A percentile compares a stretch with the other conserved stretches of the same genome.
These are phyloP conservation scores for Coemansia sp. DNA, from an alignment of 192 early-diverging fungal species.

Conservation along the genomic window DNA sequence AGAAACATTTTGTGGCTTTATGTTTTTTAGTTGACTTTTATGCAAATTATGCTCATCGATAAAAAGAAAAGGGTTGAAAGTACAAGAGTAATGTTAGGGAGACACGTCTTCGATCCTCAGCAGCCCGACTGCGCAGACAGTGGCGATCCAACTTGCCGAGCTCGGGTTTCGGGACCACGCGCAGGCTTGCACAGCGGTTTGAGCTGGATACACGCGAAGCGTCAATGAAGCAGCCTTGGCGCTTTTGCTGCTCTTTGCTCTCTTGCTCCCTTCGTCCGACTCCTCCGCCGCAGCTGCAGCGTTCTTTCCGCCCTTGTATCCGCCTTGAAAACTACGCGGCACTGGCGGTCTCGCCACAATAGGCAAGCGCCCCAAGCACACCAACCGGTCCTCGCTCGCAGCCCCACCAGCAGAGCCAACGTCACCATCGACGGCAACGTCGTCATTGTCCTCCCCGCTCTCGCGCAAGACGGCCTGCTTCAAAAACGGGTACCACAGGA, in stretches of 20 bases:
- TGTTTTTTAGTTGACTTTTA: too few species aligned
- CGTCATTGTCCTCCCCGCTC: not conserved
- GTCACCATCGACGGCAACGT: not conserved
- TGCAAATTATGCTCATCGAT: too few species aligned
- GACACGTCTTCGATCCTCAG: slow-evolving; percentile 32
- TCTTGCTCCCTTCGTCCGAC: not conserved
- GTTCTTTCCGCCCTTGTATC: not conserved
- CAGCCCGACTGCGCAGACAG: slow-evolving; percentile 18
- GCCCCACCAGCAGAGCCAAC: not conserved
- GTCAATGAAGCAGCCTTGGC: not conserved
- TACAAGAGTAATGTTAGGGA: not conserved
- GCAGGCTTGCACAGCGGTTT: slow-evolving; percentile 23
- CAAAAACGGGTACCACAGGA: slow-evolving; percentile 6
- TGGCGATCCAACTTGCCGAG: slow-evolving; percentile 33
- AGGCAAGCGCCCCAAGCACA: not conserved
- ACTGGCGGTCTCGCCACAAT: not conserved
- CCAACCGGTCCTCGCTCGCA: not conserved
- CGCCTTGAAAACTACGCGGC: not conserved
- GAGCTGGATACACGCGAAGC: slow-evolving; percentile 7
- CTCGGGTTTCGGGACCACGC: slow-evolving; percentile 37
- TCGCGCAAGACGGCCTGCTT: not conserved
- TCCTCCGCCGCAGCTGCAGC: not conserved
- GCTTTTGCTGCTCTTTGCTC: not conserved
- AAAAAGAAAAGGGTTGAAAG: not conserved
- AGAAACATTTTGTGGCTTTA: too few species aligned